Base-by-base conservation (phyloP, 1,284 basidiomycete genomes). In the Paramarasmius palmivorus region DNA sequence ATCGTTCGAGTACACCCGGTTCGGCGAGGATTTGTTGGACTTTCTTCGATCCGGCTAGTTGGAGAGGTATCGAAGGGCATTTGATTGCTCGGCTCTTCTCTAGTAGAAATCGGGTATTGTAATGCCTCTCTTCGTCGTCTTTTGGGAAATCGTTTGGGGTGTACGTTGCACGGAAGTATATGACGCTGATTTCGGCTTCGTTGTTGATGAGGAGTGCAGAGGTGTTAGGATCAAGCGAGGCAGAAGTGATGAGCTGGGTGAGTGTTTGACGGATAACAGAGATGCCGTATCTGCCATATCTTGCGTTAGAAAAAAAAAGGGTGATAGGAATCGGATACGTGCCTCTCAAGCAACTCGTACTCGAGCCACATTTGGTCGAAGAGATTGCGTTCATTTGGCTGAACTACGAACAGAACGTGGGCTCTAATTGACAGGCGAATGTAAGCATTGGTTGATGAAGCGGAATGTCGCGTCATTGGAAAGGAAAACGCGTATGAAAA, bases 11-110 rank as follows among this genome's bases (percentile, higher is more conserved):
- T 9, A 92, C 73, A 0, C 86, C 86, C 0, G 84, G 83, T 34
- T 85, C 82, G 2, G 89, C 84, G 14, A 99, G 79, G 0, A 91
- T 91, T 65, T 98, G 88, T 71, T 98, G 97, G 0, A 99, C 86
- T 68, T 98, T 98, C 75, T 99, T 99, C 1, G 91, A 89, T 0
- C 96, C 97, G 0, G 95, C 93, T 3, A 99, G 84, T 65, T 99
- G 97, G 3, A 98, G 79, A 1, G 92, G 87, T 59, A 98, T 83
- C 1, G 85, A 86, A 0, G 96, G 96, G 64, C 95, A 99, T 63
- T 98, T 97, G 76, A 97, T 95, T 0, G 97, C 93, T 35, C 69
- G 73, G 14, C 88, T 90, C 25, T 83, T 75, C 66, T 98, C 94
- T 22, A 98, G 77, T 14, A 82, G 69, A 61, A 90, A 80, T 2